Percentiles rank a stretch among this genome's conserved stretches.
phyloP scores from a whole-genome alignment of 139 green algal genomes.

The Chlamydomonas urium region DNA sequence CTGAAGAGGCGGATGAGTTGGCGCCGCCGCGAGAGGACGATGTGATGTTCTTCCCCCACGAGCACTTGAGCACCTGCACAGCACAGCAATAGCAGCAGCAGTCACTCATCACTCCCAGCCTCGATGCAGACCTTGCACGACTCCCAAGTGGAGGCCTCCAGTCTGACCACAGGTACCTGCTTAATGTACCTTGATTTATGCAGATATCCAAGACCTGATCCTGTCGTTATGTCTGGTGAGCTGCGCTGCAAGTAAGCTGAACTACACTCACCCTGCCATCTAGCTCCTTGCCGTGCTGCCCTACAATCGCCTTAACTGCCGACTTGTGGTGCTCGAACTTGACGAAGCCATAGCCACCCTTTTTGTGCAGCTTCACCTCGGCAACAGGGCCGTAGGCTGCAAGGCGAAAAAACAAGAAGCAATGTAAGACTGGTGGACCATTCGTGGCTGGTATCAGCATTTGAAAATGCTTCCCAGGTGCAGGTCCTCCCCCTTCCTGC shows the following conservation, averaged over 20 bases:
- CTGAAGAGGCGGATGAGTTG: background rate
- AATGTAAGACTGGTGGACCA: no score
- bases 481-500: no score
- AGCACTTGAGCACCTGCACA: background rate
- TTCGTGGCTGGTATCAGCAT: no score
- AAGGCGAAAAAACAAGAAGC: no score
- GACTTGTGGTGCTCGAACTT: slow-evolving; percentile 10
- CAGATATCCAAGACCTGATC: no score
- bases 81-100: background rate
- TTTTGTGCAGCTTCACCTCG: slow-evolving; percentile 19
- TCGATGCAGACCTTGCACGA: background rate
- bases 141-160: no score
- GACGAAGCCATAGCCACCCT: slow-evolving; percentile 21
- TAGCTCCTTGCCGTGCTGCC: background rate
- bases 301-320: slow-evolving; percentile 7
- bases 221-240: background rate
- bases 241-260: background rate
- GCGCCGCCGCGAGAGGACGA: background rate
- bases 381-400: background rate
- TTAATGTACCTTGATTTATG: no score
- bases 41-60: slow-evolving; percentile 2
- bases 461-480: no score
- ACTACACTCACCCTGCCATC: slow-evolving; percentile 10
- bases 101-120: background rate
- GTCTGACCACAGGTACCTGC: no score